phyloP scores from a whole-genome alignment of 2,329 filamentous ascomycete species.

The Bisporella sp. region DNA sequence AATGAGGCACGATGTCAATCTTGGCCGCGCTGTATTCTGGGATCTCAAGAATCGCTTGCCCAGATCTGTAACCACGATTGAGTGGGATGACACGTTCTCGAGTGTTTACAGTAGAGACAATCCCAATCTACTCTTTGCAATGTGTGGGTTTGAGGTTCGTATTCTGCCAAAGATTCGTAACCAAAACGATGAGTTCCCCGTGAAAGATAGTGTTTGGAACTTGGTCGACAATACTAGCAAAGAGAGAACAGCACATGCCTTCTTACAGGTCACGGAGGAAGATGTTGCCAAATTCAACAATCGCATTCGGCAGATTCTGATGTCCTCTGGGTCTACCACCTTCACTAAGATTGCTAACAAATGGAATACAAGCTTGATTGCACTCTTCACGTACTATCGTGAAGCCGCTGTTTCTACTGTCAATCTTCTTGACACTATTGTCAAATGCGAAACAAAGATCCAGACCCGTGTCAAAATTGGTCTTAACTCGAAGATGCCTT shows the following conservation, averaged over 20 bases:
- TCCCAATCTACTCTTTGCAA: constrained; percentile 92
- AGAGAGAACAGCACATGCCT: constrained; percentile 93
- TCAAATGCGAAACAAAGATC: constrained; percentile 99
- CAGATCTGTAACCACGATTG: constrained; percentile 90
- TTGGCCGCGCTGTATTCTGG: constrained; percentile 97
- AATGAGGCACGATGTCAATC: constrained; percentile 97
- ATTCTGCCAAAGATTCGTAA: constrained; percentile 94
- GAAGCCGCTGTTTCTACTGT: constrained; percentile 96
- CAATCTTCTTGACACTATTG: constrained; percentile 89
- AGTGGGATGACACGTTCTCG: constrained; percentile 98
- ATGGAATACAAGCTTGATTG: constrained; percentile 97
- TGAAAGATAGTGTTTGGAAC: constrained; percentile 98
- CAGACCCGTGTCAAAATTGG: constrained; percentile 98
- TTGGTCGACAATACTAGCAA: constrained; percentile 94
- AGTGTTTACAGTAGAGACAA: constrained; percentile 98
- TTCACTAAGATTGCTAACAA: constrained; percentile 99
- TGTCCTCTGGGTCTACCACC: constrained; percentile 98
- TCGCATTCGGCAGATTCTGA: constrained; percentile 93
- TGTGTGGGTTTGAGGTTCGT: constrained; percentile 96
- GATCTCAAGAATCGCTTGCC: constrained; percentile 95
- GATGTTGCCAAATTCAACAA: constrained; percentile 99
- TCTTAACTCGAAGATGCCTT: constrained; percentile 98
- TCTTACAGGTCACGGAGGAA: constrained; percentile 95
- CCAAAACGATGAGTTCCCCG: constrained; percentile 89
- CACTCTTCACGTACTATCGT: constrained; percentile 96